Conservation (phyloP, 129 eudicot species). For the Escallonia herrerae region DNA sequence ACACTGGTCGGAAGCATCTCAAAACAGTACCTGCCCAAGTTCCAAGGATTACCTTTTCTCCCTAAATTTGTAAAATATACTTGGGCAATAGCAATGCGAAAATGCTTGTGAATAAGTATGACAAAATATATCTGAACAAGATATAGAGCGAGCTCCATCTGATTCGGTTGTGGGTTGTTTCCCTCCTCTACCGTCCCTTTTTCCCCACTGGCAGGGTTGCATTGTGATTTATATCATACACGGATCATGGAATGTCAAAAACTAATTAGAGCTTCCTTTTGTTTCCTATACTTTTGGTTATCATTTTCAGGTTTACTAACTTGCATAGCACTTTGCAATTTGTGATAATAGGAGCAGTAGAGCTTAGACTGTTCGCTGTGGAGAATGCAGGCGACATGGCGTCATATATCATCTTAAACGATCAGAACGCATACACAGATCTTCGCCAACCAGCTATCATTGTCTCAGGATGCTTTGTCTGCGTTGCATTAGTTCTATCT, state of each 20-base stretch:
- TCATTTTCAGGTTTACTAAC: background rate
- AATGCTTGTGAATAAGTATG: too few relatives aligned
- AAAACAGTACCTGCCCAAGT: too few relatives aligned
- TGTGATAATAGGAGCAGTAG: background rate
- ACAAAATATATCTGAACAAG: too few relatives aligned
- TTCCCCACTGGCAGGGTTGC: too few relatives aligned
- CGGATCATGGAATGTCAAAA: background rate
- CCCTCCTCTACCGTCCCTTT: background rate
- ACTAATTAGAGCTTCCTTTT: background rate
- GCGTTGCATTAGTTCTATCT: conserved; percentile 53
- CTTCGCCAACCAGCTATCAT: conserved; percentile 40
- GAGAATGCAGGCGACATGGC: conserved; percentile 34
- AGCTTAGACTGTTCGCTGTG: conserved; percentile 12
- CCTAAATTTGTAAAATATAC: too few relatives aligned
- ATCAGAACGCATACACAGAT: conserved; percentile 25
- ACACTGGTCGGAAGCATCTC: too few relatives aligned
- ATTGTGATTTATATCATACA: too few relatives aligned
- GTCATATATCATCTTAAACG: conserved; percentile 17
- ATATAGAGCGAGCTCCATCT: too few relatives aligned
- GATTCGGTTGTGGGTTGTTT: too few relatives aligned
- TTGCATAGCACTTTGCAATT: background rate
- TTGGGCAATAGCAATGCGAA: too few relatives aligned
- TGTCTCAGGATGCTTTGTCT: conserved; percentile 59
- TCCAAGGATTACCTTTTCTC: too few relatives aligned
- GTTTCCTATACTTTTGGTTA: background rate